A percentile compares a stretch with the other conserved stretches of the same genome.
Conservation (phyloP, 1,284 basidiomycete genomes). For the Leccinum glutinopallens region DNA sequence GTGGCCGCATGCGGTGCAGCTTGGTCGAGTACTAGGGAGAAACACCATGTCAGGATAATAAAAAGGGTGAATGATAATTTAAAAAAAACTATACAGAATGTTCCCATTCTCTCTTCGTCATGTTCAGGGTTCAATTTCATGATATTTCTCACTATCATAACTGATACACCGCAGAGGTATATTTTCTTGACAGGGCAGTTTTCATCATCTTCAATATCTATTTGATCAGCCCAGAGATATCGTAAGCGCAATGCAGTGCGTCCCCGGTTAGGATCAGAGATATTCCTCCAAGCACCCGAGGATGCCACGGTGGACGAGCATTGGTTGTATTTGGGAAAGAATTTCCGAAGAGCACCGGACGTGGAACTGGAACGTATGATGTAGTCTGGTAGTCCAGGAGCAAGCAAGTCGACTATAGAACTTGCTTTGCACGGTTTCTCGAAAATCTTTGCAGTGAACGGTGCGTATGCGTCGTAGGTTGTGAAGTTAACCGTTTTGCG, state of each 20-base stretch:
- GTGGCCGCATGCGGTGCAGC: slow-evolving; percentile 20
- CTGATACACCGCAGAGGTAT: not conserved
- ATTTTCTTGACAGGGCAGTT: not conserved
- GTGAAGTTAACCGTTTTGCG: not conserved
- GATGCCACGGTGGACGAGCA: not conserved
- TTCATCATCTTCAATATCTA: not conserved
- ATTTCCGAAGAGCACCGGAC: not conserved
- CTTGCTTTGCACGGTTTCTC: not conserved
- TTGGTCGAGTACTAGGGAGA: slow-evolving; percentile 18
- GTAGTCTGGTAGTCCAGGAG: slow-evolving; percentile 3
- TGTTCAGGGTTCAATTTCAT: slow-evolving; percentile 7
- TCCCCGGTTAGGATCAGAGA: not conserved
- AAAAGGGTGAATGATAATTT: not conserved
- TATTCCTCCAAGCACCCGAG: not conserved
- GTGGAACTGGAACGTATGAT: not conserved
- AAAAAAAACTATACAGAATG: slow-evolving; percentile 16
- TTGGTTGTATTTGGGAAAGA: not conserved
- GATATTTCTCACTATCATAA: not conserved
- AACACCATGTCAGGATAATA: slow-evolving; percentile 4
- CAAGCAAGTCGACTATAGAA: not conserved
- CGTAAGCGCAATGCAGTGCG: too few relatives aligned
- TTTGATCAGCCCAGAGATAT: not conserved
- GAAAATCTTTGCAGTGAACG: not conserved
- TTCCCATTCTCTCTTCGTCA: slow-evolving; percentile 18
- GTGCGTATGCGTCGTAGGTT: not conserved